Evolutionary conservation across 2,329 filamentous ascomycete genomes (phyloP), one percentile per base, ranked within the genome.

Genomic region (Fusarium cyanostomum): DNA sequence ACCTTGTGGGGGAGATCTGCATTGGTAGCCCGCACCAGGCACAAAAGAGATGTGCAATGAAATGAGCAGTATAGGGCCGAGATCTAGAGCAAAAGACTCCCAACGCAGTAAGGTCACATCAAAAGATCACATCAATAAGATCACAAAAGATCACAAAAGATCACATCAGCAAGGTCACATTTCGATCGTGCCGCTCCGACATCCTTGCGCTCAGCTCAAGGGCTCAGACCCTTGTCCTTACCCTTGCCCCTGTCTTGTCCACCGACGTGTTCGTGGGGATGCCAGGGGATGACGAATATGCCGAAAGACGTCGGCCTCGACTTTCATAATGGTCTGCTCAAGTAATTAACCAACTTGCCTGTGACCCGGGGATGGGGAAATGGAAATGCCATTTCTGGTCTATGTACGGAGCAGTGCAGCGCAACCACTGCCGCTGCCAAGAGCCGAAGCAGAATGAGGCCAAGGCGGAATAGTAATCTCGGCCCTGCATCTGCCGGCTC

Each of bases 1-100:
- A 11, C 60, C 8, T 13, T 62, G 64, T 64, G 64, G 46, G 50
- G 43, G 31, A 58, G 64, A 67, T 67, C 64, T 28, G 38, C 63
- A 57, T 30, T 60, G 13, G 26, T 21, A 18, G 5, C 15, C 44
- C 15, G 10, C 56, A 43, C 31, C 52, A 55, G 44, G 43, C 44
- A 55, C 57, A 44, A 31, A 37, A 33, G 35, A 30, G n/a, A 18
- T 11, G 7, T 5, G 8, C 31, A 15, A n/a, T 28, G 21, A 44
- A 52, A 52, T 52, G 48, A 52, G 11, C 15, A 37, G 30, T 27
- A 39, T 18, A 44, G 27, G 49, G 30, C 39, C 49, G 49, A 52
- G 49, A 37, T 35, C 21, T 52, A 28, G 16, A 13, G 41, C 27
- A 21, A 8, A 21, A 21, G 8, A 31, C 27, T 28, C 27, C 41